Percentiles rank a stretch among this genome's conserved stretches.
These are phyloP conservation scores for Triticum monococcum DNA, from an alignment of 176 grass and related monocot genomes.

Conservation along the genomic window DNA sequence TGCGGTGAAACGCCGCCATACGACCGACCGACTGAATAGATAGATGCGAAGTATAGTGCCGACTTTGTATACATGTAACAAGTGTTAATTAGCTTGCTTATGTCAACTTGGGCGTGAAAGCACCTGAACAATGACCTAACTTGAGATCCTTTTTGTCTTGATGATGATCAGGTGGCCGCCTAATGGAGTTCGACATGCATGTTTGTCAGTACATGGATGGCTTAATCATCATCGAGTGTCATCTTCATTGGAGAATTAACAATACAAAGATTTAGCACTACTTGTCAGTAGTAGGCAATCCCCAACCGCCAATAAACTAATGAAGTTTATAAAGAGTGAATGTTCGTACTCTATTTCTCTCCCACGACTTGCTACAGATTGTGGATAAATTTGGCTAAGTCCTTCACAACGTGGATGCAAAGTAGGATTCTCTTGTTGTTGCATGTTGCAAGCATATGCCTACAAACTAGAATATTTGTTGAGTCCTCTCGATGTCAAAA, in stretches of 20 bases:
- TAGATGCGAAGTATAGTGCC: not conserved
- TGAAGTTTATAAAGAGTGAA: no score
- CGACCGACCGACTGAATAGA: not conserved
- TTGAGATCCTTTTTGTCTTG: constrained; percentile 42
- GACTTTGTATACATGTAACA: not conserved
- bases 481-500: no score
- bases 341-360: no score
- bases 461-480: no score
- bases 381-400: no score
- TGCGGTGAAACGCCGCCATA: constrained; percentile 12
- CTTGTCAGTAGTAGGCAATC: constrained; percentile 30
- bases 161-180: not conserved
- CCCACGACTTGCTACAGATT: no score
- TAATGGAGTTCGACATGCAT: constrained; percentile 47
- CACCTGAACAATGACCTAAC: constrained; percentile 62
- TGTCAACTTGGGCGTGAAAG: constrained; percentile 31
- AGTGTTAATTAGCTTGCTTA: not conserved
- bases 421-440: no score
- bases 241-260: constrained; percentile 33
- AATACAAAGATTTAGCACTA: constrained; percentile 50
- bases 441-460: no score
- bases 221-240: constrained; percentile 33
- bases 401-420: no score
- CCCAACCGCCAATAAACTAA: constrained; percentile 23
- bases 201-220: not conserved